phyloP scores from a whole-genome alignment of 1,284 basidiomycete species.

The Earliella scabrosa region DNA sequence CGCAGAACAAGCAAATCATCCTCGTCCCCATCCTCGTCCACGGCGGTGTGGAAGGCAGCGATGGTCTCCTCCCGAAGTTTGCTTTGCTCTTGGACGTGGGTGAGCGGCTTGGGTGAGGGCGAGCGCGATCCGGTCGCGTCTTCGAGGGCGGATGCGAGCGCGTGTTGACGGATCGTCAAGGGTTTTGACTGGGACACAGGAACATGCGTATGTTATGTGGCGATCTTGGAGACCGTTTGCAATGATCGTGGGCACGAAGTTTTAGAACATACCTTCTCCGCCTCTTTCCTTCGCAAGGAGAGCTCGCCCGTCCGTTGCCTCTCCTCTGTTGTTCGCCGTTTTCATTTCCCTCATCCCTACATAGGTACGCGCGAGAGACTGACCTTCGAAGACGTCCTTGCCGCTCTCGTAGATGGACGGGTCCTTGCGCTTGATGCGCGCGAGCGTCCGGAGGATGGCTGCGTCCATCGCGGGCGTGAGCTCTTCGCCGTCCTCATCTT shows the following conservation, averaged over 20 bases:
- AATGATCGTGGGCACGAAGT: constrained; percentile 1
- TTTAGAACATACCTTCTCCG: constrained; percentile 54
- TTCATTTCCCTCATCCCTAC: background rate
- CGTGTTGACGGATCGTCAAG: constrained; percentile 63
- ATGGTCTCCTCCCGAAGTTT: constrained; percentile 84
- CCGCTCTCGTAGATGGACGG: constrained; percentile 80
- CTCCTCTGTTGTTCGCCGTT: constrained; percentile 58
- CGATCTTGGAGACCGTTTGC: constrained; percentile 8
- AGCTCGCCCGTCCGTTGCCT: constrained; percentile 48
- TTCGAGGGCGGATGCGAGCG: constrained; percentile 58
- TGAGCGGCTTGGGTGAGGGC: constrained; percentile 59
- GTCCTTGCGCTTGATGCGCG: constrained; percentile 84
- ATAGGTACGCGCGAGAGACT: constrained; percentile 23
- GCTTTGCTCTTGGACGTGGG: constrained; percentile 82
- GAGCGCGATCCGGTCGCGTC: constrained; percentile 47
- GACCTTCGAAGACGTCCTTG: constrained; percentile 79
- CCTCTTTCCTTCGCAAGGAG: constrained; percentile 33
- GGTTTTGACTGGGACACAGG: constrained; percentile 53
- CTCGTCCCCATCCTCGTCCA: constrained; percentile 46
- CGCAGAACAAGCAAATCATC: constrained; percentile 74
- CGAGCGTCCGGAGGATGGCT: constrained; percentile 92
- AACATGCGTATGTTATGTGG: background rate
- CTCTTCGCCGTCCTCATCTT: constrained; percentile 96
- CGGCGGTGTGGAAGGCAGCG: constrained; percentile 73
- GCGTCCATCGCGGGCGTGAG: constrained; percentile 94